Conservation (phyloP, 805 yeast species). For the Pichia scutulata region DNA sequence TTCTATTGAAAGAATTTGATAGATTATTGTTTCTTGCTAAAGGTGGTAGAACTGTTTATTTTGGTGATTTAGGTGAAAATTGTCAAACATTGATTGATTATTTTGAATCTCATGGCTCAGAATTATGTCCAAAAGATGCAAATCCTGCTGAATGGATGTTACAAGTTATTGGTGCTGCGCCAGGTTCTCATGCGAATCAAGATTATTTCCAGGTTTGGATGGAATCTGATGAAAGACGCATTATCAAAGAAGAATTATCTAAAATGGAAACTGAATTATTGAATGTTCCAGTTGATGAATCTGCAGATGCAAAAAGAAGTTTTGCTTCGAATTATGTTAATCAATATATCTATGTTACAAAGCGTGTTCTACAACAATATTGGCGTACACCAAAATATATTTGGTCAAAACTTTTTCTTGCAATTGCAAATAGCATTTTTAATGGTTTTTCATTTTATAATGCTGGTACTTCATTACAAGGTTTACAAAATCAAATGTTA, state of each 20-base stretch:
- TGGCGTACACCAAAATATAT: constrained; percentile 58
- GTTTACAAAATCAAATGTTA: constrained; percentile 78
- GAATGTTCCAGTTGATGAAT: constrained; percentile 27
- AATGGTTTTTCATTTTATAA: constrained; percentile 66
- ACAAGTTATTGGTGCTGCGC: constrained; percentile 77
- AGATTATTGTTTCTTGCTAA: constrained; percentile 59
- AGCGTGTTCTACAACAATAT: constrained; percentile 51
- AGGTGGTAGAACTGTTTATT: constrained; percentile 71
- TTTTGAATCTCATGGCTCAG: constrained; percentile 60
- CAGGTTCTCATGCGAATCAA: constrained; percentile 66
- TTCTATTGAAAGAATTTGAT: constrained; percentile 70
- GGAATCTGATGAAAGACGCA: constrained; percentile 53
- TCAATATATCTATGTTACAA: constrained; percentile 39
- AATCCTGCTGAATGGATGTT: constrained; percentile 93
- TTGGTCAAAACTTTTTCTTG: constrained; percentile 49
- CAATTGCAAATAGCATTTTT: constrained; percentile 46
- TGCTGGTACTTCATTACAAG: constrained; percentile 53
- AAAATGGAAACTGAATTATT: constrained; percentile 54
- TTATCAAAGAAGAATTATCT: constrained; percentile 52
- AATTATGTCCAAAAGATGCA: constrained; percentile 57
- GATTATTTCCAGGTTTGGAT: constrained; percentile 76
- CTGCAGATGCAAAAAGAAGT: constrained; percentile 28
- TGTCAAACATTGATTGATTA: constrained; percentile 49
- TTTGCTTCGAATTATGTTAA: constrained; percentile 39
- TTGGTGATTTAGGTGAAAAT: constrained; percentile 63